Base-by-base conservation (phyloP, 1,284 basidiomycete species). In the Apiotrichum domesticum region DNA sequence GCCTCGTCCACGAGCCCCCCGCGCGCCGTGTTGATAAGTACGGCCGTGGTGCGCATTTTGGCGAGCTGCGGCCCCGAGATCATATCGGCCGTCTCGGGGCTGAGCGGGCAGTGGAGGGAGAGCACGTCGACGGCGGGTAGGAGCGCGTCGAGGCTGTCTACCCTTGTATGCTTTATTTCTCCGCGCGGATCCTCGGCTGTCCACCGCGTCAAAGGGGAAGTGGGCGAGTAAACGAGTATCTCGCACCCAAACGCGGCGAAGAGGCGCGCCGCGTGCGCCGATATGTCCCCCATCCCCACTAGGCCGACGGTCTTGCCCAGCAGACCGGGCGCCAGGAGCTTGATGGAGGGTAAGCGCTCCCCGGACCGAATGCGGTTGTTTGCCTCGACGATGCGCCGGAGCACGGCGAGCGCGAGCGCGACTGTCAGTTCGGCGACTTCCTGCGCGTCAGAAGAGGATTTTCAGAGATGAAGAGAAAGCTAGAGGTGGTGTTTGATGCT, bases 331-430 rank as follows among this genome's bases (percentile, higher is more conserved):
- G 70, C 55, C 3, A 77, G 59, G 10, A 63, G 69, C 0, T 79
- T 80, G 44, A 82, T 76, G 0, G 84, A 82, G 1, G 84, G 70
- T 2, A 79, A 74, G 3, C 77, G 78, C 64, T 87, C 84, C 80
- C 85, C 86, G 32, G 76, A 76, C 6, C 79, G 72, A 46, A 81
- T 81, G 35, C 79, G 73, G 0, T 71, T 67, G 67, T 81, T 81
- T 11, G 81, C 68, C 64, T 81, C 81, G 14, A 73, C 74, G 57
- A 86, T 78, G 60, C 86, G 83, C 1, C 77, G 67, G 8, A 77
- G 73, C 32, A 86, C 74, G 54, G 80, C 72, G 51, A 85, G 78
- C 37, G 80, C 79, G 4, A 83, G 80, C 1, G 81, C 80, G 11
- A 87, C 71, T 35, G 85, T 79, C 46, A 87, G 74, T n/a, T 78